phyloP scores from a whole-genome alignment of 139 green algal species.

The Chlamydomonas schloesseri region DNA sequence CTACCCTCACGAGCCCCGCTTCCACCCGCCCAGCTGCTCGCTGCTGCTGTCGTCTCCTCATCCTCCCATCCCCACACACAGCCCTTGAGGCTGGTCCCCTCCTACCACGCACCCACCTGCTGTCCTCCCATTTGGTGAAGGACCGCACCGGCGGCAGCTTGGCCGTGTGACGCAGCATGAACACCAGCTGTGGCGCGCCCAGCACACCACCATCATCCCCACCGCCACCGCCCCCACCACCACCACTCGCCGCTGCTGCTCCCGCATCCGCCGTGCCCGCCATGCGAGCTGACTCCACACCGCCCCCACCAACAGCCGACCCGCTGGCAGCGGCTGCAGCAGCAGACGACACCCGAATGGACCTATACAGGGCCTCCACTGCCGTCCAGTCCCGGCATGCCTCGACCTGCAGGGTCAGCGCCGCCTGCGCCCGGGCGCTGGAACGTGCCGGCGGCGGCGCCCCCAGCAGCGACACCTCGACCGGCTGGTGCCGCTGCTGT shows the following conservation, averaged over 20 bases:
- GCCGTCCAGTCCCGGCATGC: constrained; percentile 12
- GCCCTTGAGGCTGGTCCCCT: not conserved
- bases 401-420: not conserved
- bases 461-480: not conserved
- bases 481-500: no score
- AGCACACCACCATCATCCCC: not conserved
- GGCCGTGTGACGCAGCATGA: not conserved
- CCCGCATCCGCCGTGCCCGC: no score
- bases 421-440: not conserved
- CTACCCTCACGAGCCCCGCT: no score
- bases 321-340: not conserved
- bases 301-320: no score
- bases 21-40: no score
- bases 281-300: no score
- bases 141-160: not conserved
- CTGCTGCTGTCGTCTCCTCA: not conserved
- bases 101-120: not conserved
- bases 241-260: no score
- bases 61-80: not conserved
- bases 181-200: not conserved
- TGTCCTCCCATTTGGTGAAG: constrained; percentile 29
- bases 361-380: constrained; percentile 8
- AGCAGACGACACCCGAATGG: not conserved
- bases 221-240: not conserved
- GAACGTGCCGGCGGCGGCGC: not conserved